phyloP scores from a whole-genome alignment of 108 stramenopile species.

The Cyclotella atomus region DNA sequence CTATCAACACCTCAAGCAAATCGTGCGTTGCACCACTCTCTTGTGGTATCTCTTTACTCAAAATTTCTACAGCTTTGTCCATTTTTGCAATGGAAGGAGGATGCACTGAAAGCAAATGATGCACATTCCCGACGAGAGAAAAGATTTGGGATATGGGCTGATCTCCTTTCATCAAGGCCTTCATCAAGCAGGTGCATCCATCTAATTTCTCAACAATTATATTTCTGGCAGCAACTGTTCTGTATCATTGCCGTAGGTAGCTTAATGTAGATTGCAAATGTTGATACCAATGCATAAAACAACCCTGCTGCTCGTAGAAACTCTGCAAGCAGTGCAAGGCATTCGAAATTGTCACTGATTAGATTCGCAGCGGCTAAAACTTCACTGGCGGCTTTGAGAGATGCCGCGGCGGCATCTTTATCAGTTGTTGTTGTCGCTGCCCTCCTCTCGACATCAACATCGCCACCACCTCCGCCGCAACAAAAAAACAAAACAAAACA shows the following conservation, averaged over 20 bases:
- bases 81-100: slow-evolving; percentile 45
- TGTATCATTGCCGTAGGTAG: slow-evolving; percentile 62
- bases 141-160: slow-evolving; percentile 48
- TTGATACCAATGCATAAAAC: no score
- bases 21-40: slow-evolving; percentile 18
- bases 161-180: slow-evolving; percentile 35
- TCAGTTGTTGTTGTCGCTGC: no score
- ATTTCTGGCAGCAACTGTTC: slow-evolving; percentile 25
- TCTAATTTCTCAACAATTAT: slow-evolving; percentile 47
- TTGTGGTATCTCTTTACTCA: not conserved
- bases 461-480: no score
- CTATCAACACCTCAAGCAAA: slow-evolving; percentile 44
- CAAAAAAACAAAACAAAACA: no score
- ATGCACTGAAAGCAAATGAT: slow-evolving; percentile 58
- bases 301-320: no score
- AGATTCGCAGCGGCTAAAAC: no score
- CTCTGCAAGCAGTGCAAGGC: no score
- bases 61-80: slow-evolving; percentile 36
- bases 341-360: no score
- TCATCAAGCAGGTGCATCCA: slow-evolving; percentile 42
- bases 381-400: no score
- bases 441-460: no score
- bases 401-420: no score
- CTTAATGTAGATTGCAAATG: slow-evolving; percentile 67
- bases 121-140: slow-evolving; percentile 65